These are phyloP conservation scores for Cladosporium sp. DNA, from an alignment of 2,329 filamentous ascomycete genomes.

Conservation along the genomic window DNA sequence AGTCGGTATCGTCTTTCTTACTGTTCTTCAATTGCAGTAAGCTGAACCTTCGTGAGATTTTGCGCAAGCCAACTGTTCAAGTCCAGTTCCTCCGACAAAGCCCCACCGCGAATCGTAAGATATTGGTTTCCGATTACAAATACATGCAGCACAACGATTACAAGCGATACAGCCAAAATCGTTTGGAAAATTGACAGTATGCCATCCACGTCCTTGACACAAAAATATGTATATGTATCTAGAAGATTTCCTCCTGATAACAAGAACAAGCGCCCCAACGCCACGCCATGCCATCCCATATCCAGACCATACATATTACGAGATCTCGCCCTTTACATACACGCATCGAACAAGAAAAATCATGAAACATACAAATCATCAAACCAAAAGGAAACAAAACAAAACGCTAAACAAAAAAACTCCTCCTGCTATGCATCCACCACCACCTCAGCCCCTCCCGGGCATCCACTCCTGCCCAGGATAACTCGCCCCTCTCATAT, in stretches of 20 bases:
- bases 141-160: not conserved
- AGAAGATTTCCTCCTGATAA: too few species aligned
- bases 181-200: not conserved
- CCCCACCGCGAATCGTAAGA: not conserved
- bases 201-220: not conserved
- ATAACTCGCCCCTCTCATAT: conserved; percentile 68
- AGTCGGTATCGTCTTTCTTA: too few species aligned
- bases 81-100: not conserved
- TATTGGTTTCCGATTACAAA: not conserved
- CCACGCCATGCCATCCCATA: not conserved
- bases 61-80: not conserved
- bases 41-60: not conserved
- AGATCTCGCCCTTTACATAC: not conserved
- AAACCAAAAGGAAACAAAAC: not conserved
- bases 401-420: not conserved
- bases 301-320: not conserved
- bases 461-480: conserved; percentile 72
- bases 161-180: not conserved
- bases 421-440: not conserved
- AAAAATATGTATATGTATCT: too few species aligned
- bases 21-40: not conserved
- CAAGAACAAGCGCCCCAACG: not conserved
- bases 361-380: not conserved
- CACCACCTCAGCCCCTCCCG: conserved; percentile 1
- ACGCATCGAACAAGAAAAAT: not conserved